phyloP scores from a whole-genome alignment of 805 yeast genomes.

The Myxozyma sirexii region DNA sequence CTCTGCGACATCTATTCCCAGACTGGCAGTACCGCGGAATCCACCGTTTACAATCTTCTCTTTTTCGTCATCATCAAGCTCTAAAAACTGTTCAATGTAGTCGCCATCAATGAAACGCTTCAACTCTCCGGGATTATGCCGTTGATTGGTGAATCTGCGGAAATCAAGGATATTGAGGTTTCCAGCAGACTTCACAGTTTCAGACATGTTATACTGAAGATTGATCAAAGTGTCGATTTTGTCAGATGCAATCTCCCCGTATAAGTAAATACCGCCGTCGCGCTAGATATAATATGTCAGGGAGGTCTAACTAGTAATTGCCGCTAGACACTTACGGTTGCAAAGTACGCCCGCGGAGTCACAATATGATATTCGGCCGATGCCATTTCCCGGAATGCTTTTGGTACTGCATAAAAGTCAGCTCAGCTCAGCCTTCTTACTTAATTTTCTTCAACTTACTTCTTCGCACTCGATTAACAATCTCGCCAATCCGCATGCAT shows the following conservation, averaged over 20 bases:
- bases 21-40: slow-evolving; percentile 1
- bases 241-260: slow-evolving; percentile 23
- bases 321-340: slow-evolving; percentile 25
- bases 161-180: slow-evolving; percentile 14
- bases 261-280: slow-evolving; percentile 32
- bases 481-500: slow-evolving; percentile 30
- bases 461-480: slow-evolving; percentile 32
- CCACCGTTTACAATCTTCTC: slow-evolving; percentile 10
- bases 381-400: background rate
- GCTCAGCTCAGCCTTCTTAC: background rate
- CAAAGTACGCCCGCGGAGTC: slow-evolving; percentile 29
- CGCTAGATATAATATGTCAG: slow-evolving; percentile 14
- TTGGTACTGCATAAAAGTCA: slow-evolving; percentile 3
- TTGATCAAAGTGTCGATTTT: slow-evolving; percentile 25
- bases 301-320: background rate
- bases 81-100: slow-evolving; percentile 30
- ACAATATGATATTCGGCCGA: slow-evolving; percentile 19
- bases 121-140: slow-evolving; percentile 19
- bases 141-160: slow-evolving; percentile 22
- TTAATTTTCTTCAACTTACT: slow-evolving; percentile 8
- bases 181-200: slow-evolving; percentile 22
- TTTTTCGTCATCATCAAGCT: slow-evolving; percentile 20
- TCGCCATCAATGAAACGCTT: slow-evolving; percentile 35
- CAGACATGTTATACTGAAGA: slow-evolving; percentile 30
- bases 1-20: slow-evolving; percentile 9